phyloP scores from a whole-genome alignment of 208 protist species.

The Novymonas esmeraldas region DNA sequence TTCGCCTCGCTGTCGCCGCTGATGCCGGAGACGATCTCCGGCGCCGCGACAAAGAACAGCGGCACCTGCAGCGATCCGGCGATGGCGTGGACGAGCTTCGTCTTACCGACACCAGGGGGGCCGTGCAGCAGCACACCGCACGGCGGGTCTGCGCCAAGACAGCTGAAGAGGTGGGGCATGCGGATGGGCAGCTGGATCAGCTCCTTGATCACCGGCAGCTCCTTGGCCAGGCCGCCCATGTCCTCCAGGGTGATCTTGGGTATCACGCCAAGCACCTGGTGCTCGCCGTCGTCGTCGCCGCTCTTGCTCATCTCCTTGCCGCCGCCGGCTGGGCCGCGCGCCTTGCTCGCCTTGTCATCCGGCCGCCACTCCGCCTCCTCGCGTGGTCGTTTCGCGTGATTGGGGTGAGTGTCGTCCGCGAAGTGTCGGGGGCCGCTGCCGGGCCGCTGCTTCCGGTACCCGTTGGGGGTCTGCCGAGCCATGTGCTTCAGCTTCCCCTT shows the following conservation, averaged over 20 bases:
- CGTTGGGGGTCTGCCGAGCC: slow-evolving; percentile 51
- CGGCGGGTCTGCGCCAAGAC: slow-evolving; percentile 95
- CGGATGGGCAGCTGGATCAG: slow-evolving; percentile 95
- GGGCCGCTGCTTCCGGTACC: slow-evolving; percentile 34
- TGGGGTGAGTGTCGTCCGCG: slow-evolving; percentile 27
- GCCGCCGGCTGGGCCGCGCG: neutral
- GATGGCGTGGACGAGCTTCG: slow-evolving; percentile 95
- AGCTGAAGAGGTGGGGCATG: slow-evolving; percentile 95
- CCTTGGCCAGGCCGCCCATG: slow-evolving; percentile 92
- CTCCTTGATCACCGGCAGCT: slow-evolving; percentile 94
- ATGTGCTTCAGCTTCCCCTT: slow-evolving; percentile 57
- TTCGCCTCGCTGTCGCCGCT: slow-evolving; percentile 99
- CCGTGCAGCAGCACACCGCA: slow-evolving; percentile 97
- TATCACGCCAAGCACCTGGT: slow-evolving; percentile 71
- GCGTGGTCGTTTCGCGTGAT: slow-evolving; percentile 36
- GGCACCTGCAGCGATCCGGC: slow-evolving; percentile 93
- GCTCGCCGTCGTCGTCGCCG: slow-evolving; percentile 19
- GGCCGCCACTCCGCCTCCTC: slow-evolving; percentile 11
- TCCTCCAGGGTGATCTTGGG: slow-evolving; percentile 87
- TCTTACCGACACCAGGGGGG: slow-evolving; percentile 96
- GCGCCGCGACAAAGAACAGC: slow-evolving; percentile 95
- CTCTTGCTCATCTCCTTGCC: slow-evolving; percentile 20
- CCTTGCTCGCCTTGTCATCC: slow-evolving; percentile 3
- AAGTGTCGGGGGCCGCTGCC: slow-evolving; percentile 27
- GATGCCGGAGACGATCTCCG: slow-evolving; percentile 98